Evolutionary conservation across 129 eudicot genomes (phyloP), one percentile per base, ranked within the genome.

Genomic region (Kitagawia praeruptora): DNA sequence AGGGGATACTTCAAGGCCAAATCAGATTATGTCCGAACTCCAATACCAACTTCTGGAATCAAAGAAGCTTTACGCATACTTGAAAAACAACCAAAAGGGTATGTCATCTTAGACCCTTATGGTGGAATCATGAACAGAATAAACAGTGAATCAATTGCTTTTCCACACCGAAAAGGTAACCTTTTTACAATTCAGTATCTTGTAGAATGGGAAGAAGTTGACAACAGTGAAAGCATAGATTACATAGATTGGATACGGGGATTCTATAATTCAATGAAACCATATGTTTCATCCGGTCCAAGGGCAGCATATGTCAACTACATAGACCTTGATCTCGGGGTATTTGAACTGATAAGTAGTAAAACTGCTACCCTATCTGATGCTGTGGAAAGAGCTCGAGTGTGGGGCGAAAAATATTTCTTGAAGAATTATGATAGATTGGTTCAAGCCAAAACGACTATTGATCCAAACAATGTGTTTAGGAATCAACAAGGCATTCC

Each of bases 91-190:
- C 80, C 84, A 4, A 81, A 45, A 49, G 80, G 80, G 28, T 41
- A 25, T 64, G 48, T 76, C 46, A 46, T 75, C 14, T 31, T 81
- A 13, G 84, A 81, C 46, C 84, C 84, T 47, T 81, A 75, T 37
- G 84, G 84, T 3, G 84, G 84, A 21, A 5, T 31, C 2, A 76
- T 81, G 80, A 63, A 66, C 10, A 74, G 21, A 45, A 46, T 18
- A 27, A 74, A 37, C 23, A 74, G 77, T 34, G n/a, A 74, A 25
- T 74, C 80, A 23, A 81, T 76, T 44, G 76, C 84, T 8, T 81
- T 81, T 73, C 84, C 84, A 12, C 84, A 81, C 40, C 27, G 84
- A 38, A 44, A 75, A 61, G 84, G 80, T 28, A 75, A 81, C 70
- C 41, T 75, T 11, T 64, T 58, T 18, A 45, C 39, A 37, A 46